Evolutionary conservation across 2,329 filamentous ascomycete species (phyloP).

Genomic region (Emmonsia crescens): DNA sequence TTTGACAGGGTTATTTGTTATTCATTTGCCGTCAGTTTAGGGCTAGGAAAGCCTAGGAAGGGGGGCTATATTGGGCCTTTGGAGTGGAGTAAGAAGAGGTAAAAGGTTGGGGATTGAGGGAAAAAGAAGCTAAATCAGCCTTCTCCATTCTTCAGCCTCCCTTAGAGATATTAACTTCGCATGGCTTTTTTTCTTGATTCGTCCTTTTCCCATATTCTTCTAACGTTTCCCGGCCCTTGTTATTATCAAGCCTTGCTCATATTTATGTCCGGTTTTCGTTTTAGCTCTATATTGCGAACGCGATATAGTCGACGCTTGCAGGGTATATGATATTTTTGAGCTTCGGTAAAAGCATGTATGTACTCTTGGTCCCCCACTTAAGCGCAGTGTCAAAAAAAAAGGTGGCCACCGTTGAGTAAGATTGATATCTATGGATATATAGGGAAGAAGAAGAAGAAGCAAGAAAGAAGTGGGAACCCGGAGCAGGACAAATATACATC

Average conservation of each 20-base stretch:
- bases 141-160: background rate
- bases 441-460: background rate
- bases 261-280: background rate
- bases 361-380: background rate
- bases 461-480: background rate
- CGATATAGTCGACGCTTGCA: background rate
- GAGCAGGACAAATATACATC: background rate
- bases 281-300: background rate
- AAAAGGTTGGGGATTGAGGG: background rate
- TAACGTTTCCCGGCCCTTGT: background rate
- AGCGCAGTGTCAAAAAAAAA: background rate
- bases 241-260: background rate
- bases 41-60: background rate
- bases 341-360: background rate
- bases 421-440: background rate
- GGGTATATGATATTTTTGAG: background rate
- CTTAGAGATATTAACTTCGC: background rate
- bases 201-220: background rate
- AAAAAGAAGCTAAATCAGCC: background rate
- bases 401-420: background rate
- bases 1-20: background rate
- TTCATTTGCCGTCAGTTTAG: slow-evolving; percentile 1
- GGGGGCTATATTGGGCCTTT: background rate
- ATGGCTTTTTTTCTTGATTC: background rate
- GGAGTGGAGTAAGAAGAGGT: background rate